Evolutionary conservation across 164 flowering plant species (phyloP).

Genomic region (Macadamia integrifolia): DNA sequence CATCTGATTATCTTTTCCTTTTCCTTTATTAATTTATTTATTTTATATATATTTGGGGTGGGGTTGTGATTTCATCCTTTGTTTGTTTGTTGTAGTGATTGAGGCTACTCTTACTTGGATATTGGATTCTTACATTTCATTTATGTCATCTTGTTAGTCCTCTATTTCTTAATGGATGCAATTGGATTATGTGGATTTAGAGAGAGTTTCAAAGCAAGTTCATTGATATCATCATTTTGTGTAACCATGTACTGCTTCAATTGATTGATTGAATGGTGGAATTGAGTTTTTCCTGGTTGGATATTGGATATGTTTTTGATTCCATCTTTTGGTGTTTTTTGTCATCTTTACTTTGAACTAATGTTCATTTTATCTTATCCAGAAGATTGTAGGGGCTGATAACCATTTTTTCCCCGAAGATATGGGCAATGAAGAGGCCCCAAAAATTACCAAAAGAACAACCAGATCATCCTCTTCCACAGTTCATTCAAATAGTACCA

Average conservation of each 20-base stretch:
- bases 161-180: no score
- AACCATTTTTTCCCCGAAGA: constrained; percentile 6
- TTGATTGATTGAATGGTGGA: neutral
- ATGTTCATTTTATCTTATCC: neutral
- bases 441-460: constrained; percentile 43
- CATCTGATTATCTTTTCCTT: no score
- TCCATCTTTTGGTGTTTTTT: neutral
- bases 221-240: no score
- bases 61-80: neutral
- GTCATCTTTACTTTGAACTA: neutral
- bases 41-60: no score
- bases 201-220: no score
- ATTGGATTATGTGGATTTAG: no score
- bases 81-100: neutral
- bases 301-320: neutral
- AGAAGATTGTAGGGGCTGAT: neutral
- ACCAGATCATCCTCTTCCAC: constrained; percentile 46
- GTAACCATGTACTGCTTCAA: neutral
- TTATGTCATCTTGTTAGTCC: no score
- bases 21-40: no score
- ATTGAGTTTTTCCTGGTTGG: neutral
- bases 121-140: neutral
- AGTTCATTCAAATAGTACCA: constrained; percentile 18
- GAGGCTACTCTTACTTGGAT: neutral
- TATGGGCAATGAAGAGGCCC: constrained; percentile 48